A percentile compares a stretch with the other conserved stretches of the same genome.
Conservation (phyloP, 2,329 filamentous ascomycete species). For the Ceratocystis cacaofunesta region DNA sequence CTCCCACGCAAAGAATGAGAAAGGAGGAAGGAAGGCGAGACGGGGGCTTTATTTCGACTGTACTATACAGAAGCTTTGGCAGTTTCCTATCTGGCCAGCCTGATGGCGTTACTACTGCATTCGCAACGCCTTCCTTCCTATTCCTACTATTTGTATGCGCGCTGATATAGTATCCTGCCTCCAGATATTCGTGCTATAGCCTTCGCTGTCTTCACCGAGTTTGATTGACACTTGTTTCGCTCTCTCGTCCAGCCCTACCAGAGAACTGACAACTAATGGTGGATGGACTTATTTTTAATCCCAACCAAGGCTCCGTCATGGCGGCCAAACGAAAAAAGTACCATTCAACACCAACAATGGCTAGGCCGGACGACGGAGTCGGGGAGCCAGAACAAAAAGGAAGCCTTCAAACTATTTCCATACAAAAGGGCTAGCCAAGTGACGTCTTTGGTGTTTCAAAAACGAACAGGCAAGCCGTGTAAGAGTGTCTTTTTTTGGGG, state of each 20-base stretch:
- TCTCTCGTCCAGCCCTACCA: background rate
- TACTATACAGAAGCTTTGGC: background rate
- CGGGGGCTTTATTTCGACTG: background rate
- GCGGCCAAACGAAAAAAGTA: background rate
- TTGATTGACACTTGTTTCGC: background rate
- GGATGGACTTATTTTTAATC: background rate
- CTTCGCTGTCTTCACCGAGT: no score
- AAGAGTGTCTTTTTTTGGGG: background rate
- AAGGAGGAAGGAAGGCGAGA: background rate
- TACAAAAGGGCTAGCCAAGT: background rate
- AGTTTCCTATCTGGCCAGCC: background rate
- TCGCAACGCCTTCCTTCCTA: no score
- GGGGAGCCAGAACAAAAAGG: background rate
- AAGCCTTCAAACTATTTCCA: background rate
- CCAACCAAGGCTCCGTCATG: background rate
- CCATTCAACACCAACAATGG: background rate
- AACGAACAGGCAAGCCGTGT: background rate
- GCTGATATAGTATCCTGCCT: no score
- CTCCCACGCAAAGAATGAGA: background rate
- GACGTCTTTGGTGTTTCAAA: conserved; percentile 6
- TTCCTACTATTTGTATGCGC: no score
- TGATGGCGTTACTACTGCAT: background rate
- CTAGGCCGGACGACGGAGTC: background rate
- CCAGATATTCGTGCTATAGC: no score
- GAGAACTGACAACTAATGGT: background rate